Evolutionary conservation across 2,329 filamentous ascomycete genomes (phyloP).

Genomic region (Waltergamsia citrina): DNA sequence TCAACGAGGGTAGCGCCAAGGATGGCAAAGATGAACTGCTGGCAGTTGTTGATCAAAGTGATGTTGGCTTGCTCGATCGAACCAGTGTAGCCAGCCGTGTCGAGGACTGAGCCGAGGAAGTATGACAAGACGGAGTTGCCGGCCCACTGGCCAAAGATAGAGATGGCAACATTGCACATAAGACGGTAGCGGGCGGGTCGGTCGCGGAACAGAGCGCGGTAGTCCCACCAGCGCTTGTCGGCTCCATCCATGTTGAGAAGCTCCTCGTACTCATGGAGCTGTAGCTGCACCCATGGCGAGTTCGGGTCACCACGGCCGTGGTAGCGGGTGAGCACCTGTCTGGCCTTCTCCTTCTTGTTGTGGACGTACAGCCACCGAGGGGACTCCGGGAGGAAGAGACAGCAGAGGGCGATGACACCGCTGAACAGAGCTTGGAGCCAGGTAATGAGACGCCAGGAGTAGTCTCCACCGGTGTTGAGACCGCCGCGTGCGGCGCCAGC

Average conservation of each 20-base stretch:
- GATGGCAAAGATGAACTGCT: constrained; percentile 37
- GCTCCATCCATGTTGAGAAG: constrained; percentile 31
- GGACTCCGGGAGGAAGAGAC: constrained; percentile 21
- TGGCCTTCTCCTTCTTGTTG: constrained; percentile 16
- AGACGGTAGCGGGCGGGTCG: constrained; percentile 31
- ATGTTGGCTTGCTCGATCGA: constrained; percentile 31
- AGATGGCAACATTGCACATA: constrained; percentile 22
- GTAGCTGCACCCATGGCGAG: constrained; percentile 19
- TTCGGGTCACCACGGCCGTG: constrained; percentile 32
- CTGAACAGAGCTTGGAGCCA: constrained; percentile 30
- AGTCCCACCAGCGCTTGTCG: constrained; percentile 40
- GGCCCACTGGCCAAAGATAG: constrained; percentile 37
- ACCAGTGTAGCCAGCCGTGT: constrained; percentile 36
- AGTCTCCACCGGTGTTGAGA: constrained; percentile 16
- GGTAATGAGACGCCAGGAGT: constrained; percentile 28
- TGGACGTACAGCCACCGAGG: constrained; percentile 30
- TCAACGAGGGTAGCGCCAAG: constrained; percentile 39
- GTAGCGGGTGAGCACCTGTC: constrained; percentile 21
- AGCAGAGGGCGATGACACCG: constrained; percentile 18
- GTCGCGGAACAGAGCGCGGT: constrained; percentile 30
- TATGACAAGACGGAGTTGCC: constrained; percentile 33
- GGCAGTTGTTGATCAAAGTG: constrained; percentile 35
- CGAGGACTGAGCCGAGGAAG: constrained; percentile 38
- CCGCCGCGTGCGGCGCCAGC: constrained; percentile 33
- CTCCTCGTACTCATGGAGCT: constrained; percentile 33